Percentiles rank a stretch among this genome's conserved stretches.
Conservation (phyloP, 1,139 yeast genomes). For the Arxiozyma slooffiae region DNA sequence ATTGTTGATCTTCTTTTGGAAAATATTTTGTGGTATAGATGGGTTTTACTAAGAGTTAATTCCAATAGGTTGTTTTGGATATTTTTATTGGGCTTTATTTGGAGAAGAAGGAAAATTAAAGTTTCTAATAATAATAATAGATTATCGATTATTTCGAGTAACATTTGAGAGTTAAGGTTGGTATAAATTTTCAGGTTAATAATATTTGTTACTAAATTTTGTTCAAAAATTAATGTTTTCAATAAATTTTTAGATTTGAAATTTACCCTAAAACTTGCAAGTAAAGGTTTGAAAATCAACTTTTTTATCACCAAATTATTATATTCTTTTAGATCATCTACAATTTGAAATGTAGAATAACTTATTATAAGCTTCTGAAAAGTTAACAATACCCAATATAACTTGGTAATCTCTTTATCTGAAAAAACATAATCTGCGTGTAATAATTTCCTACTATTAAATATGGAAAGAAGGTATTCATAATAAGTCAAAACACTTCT, state of each 20-base stretch:
- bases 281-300: not conserved
- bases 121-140: not conserved
- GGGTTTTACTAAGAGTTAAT: not conserved
- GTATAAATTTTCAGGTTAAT: not conserved
- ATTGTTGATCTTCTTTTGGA: not conserved
- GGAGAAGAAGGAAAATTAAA: not conserved
- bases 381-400: not conserved
- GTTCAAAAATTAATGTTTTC: not conserved
- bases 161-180: not conserved
- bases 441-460: not conserved
- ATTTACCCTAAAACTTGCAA: not conserved
- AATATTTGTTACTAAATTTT: not conserved
- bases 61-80: not conserved
- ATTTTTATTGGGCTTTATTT: not conserved
- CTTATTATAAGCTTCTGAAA: constrained; percentile 3
- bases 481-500: not conserved
- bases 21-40: not conserved
- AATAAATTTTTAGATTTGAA: not conserved
- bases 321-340: not conserved
- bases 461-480: not conserved
- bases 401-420: not conserved
- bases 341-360: not conserved
- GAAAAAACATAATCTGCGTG: not conserved
- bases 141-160: not conserved
- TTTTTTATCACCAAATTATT: constrained; percentile 1